Conservation (phyloP, 75 land plant genomes). For the Selaginella tamariscina region DNA sequence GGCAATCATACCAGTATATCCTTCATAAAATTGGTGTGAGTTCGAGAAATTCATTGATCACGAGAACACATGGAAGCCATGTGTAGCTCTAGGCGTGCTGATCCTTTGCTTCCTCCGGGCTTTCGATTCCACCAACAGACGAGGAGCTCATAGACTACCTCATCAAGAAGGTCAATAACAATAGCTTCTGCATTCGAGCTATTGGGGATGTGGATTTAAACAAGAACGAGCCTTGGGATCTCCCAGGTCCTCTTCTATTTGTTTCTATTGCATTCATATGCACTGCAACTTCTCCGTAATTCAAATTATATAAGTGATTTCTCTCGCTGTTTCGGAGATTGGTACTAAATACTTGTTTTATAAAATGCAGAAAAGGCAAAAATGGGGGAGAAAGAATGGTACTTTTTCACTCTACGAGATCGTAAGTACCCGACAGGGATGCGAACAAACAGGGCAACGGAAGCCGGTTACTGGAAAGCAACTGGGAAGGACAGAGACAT, state of each 20-base stretch:
- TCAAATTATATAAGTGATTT: neutral
- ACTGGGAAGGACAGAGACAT: conserved; percentile 40
- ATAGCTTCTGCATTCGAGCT: conserved; percentile 13
- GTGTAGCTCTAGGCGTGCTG: neutral
- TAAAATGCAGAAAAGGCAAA: conserved; percentile 28
- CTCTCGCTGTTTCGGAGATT: neutral
- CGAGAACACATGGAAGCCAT: too few species aligned
- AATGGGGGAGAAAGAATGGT: conserved; percentile 44
- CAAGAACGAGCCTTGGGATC: conserved; percentile 29
- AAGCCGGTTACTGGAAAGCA: conserved; percentile 39
- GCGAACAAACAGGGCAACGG: conserved; percentile 36
- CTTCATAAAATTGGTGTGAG: too few species aligned
- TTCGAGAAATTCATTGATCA: too few species aligned
- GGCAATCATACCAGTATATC: too few species aligned
- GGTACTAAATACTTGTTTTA: neutral
- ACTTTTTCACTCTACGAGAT: conserved; percentile 35
- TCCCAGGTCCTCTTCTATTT: conserved; percentile 15
- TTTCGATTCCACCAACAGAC: conserved; percentile 30
- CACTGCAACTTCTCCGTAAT: neutral
- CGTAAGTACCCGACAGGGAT: conserved; percentile 36
- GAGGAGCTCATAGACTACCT: conserved; percentile 24
- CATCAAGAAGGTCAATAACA: conserved; percentile 17
- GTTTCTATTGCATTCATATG: neutral
- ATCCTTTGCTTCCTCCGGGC: conserved; percentile 20
- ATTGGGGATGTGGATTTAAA: conserved; percentile 23